phyloP scores from a whole-genome alignment of 257 asterid species.

The Verbena officinalis region DNA sequence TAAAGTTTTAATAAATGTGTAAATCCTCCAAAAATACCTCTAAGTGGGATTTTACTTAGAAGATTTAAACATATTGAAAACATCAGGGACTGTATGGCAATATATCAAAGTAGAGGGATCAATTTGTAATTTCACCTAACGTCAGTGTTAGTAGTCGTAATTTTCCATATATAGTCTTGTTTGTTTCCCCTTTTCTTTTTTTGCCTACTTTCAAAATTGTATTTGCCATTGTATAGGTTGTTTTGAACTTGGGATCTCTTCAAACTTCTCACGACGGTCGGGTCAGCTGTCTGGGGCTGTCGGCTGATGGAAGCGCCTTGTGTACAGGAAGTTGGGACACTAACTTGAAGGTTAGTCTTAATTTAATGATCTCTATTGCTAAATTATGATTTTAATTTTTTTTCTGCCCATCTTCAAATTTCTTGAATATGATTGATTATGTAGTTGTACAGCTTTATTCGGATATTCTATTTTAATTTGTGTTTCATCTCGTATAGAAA shows the following conservation, averaged over 20 bases:
- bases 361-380: not conserved
- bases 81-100: too few relatives aligned
- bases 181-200: not conserved
- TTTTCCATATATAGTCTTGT: not conserved
- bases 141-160: too few relatives aligned
- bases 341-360: slow-evolving; percentile 60
- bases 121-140: too few relatives aligned
- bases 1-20: too few relatives aligned
- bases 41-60: too few relatives aligned
- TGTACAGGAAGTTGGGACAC: slow-evolving; percentile 86
- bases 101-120: too few relatives aligned
- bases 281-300: slow-evolving; percentile 68
- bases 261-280: slow-evolving; percentile 71
- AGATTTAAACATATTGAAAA: too few relatives aligned
- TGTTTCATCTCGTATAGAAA: not conserved
- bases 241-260: slow-evolving; percentile 64
- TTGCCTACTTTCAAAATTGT: too few relatives aligned
- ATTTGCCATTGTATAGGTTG: slow-evolving; percentile 41
- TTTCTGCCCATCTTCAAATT: not conserved
- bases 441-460: too few relatives aligned
- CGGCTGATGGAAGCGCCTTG: slow-evolving; percentile 83
- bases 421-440: too few relatives aligned
- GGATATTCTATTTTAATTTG: not conserved
- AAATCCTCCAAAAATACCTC: too few relatives aligned
- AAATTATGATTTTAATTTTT: too few relatives aligned